Evolutionary conservation across 129 eudicot genomes (phyloP), one percentile per base, ranked within the genome.

Genomic region (Saposhnikovia divaricata): DNA sequence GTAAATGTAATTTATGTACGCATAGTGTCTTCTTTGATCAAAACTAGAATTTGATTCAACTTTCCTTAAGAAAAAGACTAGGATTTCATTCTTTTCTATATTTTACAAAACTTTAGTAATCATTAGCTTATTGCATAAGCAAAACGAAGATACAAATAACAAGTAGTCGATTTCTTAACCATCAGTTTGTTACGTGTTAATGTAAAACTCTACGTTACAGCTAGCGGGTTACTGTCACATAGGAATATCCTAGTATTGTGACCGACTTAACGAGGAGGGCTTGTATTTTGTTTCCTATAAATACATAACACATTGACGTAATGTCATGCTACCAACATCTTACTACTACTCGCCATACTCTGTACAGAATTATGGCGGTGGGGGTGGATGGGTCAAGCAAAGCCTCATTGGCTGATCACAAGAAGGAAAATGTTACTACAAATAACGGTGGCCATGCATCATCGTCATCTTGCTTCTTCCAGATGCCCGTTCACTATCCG

Each of bases 401-500:
- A 8, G 69, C 16, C 69, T 61, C 69, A 61, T 25, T 9, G 31
- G 28, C 14, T 59, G 9, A 51, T 55, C 15, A 5, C 31, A 9
- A 10, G 37, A 61, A n/a, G 5, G 15, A 61, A n/a, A 61, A 61
- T 0, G 7, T n/a, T n/a, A 61, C 69, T 61, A 59, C 31, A 6
- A 59, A 6, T 2, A 21, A 23, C 7, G 31, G 4, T 10, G 66
- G 31, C 31, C 27, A 55, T 55, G 63, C 27, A 51, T 23, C 66
- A 7, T 9, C 13, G 28, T 59, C 66, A 25, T 57, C 66, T 3
- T 61, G 69, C 34, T 61, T 34, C 11, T 82, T 82, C 81, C 81
- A 70, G 43, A 77, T 82, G 85, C 85, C 85, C 11, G 43, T 82
- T 37, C 81, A 82, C 18, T 82, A 77, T 43, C 85, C 85, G 21